These are phyloP conservation scores for Pinus taeda DNA, from an alignment of 75 land plant genomes.

Conservation along the genomic window DNA sequence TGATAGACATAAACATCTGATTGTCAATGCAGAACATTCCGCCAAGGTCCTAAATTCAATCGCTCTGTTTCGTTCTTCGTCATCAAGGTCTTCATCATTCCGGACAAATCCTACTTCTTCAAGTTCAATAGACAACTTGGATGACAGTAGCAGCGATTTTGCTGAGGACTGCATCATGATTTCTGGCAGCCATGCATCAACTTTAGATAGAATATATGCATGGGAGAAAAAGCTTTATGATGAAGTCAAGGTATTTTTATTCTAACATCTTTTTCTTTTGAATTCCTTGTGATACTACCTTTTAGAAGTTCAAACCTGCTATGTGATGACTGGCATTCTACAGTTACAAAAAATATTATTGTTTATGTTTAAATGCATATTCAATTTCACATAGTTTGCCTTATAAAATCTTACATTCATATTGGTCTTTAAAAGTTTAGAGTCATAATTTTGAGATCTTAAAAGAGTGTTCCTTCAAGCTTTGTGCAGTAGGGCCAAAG, in stretches of 20 bases:
- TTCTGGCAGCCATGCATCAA: conserved; percentile 67
- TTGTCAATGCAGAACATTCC: conserved; percentile 9
- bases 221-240: conserved; percentile 89
- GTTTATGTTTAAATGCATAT: not conserved
- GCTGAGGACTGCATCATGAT: conserved; percentile 51
- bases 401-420: not conserved
- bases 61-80: conserved; percentile 49
- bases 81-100: conserved; percentile 65
- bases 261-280: not conserved
- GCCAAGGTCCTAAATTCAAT: conserved; percentile 62
- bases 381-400: not conserved
- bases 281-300: not conserved
- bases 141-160: conserved; percentile 49
- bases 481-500: not conserved
- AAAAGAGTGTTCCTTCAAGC: not conserved
- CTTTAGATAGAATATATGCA: conserved; percentile 61
- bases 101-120: conserved; percentile 38
- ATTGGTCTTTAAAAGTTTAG: not conserved
- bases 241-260: conserved; percentile 65
- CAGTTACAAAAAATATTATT: not conserved
- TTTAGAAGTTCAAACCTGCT: not conserved
- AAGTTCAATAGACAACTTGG: conserved; percentile 34
- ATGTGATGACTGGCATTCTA: not conserved
- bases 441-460: not conserved
- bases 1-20: not conserved